These are phyloP conservation scores for Monilinia aucupariae DNA, from an alignment of 2,329 filamentous ascomycete genomes.

Conservation along the genomic window DNA sequence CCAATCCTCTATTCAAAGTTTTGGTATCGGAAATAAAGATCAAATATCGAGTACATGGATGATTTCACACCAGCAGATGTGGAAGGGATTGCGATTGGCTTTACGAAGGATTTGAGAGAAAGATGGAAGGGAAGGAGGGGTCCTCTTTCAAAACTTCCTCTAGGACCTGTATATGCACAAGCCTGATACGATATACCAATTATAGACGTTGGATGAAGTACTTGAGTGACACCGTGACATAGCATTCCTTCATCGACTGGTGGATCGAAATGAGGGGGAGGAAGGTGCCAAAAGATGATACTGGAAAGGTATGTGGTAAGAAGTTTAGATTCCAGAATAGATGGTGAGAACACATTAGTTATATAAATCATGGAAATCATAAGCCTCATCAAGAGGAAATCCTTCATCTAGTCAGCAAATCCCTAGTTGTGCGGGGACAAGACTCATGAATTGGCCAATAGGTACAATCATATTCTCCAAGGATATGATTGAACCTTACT, in stretches of 20 bases:
- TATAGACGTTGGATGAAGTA: neutral
- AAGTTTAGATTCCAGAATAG: constrained; percentile 3
- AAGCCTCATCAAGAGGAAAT: neutral
- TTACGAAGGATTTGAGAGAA: neutral
- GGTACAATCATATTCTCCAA: neutral
- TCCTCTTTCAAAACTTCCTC: neutral
- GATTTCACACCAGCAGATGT: neutral
- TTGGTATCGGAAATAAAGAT: too few relatives aligned
- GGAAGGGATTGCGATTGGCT: neutral
- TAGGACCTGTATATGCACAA: too few relatives aligned
- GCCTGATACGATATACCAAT: neutral
- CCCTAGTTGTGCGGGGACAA: neutral
- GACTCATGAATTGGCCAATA: neutral
- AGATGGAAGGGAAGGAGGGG: neutral
- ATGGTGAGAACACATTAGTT: neutral
- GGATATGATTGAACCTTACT: neutral
- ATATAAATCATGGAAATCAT: neutral
- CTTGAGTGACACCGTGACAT: neutral
- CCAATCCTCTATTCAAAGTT: neutral
- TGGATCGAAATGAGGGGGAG: neutral
- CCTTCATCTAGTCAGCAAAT: constrained; percentile 1
- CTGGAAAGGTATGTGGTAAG: neutral
- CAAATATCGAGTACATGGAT: neutral
- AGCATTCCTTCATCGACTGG: neutral
- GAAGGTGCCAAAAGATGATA: neutral